A percentile compares a stretch with the other conserved stretches of the same genome.
Evolutionary conservation across 441 rosid species (phyloP).

Genomic region (Aquilaria agallochum): DNA sequence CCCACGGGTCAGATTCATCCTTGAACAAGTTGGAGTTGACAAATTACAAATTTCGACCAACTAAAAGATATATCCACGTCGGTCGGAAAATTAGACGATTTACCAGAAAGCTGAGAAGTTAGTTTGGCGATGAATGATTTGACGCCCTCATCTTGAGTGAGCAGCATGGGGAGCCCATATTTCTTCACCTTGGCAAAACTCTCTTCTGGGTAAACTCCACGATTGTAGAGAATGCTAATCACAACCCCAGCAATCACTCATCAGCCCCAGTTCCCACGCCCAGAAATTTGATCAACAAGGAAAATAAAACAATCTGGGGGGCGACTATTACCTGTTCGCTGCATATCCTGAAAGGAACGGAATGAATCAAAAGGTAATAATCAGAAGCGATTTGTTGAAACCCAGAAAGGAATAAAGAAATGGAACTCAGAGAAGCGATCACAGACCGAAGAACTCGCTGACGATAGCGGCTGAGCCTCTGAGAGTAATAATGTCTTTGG

Average conservation of each 20-base stretch:
- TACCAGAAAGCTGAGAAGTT: slow-evolving; percentile 77
- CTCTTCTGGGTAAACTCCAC: slow-evolving; percentile 92
- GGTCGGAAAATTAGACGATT: neutral
- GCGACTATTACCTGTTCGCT: slow-evolving; percentile 69
- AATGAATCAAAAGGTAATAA: slow-evolving; percentile 2
- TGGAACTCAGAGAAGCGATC: neutral
- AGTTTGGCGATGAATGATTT: slow-evolving; percentile 69
- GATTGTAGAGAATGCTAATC: slow-evolving; percentile 71
- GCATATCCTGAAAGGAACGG: slow-evolving; percentile 71
- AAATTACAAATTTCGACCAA: too few species aligned
- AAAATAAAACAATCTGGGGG: neutral
- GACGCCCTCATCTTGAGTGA: slow-evolving; percentile 85
- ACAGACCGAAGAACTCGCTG: slow-evolving; percentile 88
- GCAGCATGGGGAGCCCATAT: slow-evolving; percentile 88
- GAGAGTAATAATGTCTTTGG: slow-evolving; percentile 91
- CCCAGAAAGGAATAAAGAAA: neutral
- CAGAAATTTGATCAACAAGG: neutral
- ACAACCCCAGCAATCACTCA: neutral
- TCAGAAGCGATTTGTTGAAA: slow-evolving; percentile 8
- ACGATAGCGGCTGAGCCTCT: slow-evolving; percentile 97
- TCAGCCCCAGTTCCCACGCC: slow-evolving; percentile 12
- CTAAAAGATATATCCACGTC: too few species aligned
- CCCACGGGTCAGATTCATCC: too few species aligned
- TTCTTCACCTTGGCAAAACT: slow-evolving; percentile 88
- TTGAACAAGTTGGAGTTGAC: too few species aligned